A percentile compares a stretch with the other conserved stretches of the same genome.
phyloP scores from a whole-genome alignment of 768 basidiomycete species.

The Obba rivulosa region DNA sequence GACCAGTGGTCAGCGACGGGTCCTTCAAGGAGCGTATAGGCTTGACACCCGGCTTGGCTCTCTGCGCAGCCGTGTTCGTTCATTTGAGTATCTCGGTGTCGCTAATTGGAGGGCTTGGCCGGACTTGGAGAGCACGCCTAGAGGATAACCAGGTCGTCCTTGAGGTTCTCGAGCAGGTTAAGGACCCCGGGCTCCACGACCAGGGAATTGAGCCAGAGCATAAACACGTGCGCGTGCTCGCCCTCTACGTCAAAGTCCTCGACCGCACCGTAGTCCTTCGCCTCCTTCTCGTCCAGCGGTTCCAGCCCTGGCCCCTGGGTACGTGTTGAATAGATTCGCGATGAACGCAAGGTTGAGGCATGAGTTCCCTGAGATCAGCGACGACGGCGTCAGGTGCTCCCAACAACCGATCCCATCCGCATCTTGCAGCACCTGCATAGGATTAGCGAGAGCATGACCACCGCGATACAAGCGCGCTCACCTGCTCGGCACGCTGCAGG shows the following conservation, averaged over 20 bases:
- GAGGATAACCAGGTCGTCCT: conserved; percentile 85
- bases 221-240: conserved; percentile 96
- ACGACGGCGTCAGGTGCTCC: conserved; percentile 90
- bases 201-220: conserved; percentile 95
- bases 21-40: conserved; percentile 93
- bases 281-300: conserved; percentile 91
- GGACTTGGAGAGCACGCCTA: conserved; percentile 79
- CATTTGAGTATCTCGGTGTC: conserved; percentile 94
- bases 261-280: conserved; percentile 81
- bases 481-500: conserved; percentile 82
- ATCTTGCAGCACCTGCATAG: conserved; percentile 73
- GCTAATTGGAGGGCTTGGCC: conserved; percentile 71
- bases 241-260: conserved; percentile 99
- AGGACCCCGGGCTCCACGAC: conserved; percentile 95
- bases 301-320: conserved; percentile 92
- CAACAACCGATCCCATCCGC: conserved; percentile 92
- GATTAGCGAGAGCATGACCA: background rate
- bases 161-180: conserved; percentile 94
- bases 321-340: conserved; percentile 97
- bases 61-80: conserved; percentile 88
- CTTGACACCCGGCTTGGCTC: conserved; percentile 50
- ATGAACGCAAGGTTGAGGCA: conserved; percentile 98
- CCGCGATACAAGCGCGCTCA: conserved; percentile 15
- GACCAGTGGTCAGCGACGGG: conserved; percentile 76
- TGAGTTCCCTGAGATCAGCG: conserved; percentile 90